Evolutionary conservation across 179 eudicot genomes (phyloP), one percentile per base, ranked within the genome.

Genomic region (Actinidia arguta): DNA sequence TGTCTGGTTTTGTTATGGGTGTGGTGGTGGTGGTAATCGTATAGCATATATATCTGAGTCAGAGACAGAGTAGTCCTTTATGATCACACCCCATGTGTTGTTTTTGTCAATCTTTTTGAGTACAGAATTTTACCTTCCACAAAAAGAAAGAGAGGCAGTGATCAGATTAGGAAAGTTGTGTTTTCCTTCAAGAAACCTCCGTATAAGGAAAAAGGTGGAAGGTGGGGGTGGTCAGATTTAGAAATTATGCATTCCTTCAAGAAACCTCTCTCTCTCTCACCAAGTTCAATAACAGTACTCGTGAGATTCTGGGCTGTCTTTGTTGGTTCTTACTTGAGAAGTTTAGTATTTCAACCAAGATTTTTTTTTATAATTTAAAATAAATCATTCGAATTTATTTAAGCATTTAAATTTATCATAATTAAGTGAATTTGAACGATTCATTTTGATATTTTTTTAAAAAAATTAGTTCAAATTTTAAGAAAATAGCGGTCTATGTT

Each of bases 61-160:
- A 44, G 52, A 46, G 48, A 6, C 47, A 50, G 54, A 50, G 54
- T 50, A 50, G 11, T 50, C 13, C 13, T 50, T 50, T 12, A 50
- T 50, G 11, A 50, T 44, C 46, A 7, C 74, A 17, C 74, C 22
- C 67, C 74, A 42, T 44, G 74, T 70, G 25, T 70, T 44, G 74
- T 70, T 42, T 70, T 70, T 18, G 74, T 70, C 74, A 70, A 44
- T 8, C 74, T 70, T 44, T 36, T 66, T 67, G 31, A 22, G 17
- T 6, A 36, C 71, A 66, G 71, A 64, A 64, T 27, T 68, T 39
- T 42, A 42, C 8, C 42, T 68, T 42, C 73, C 73, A 68, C 4
- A 16, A 2, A 42, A 42, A 8, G 73, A 36, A 20, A 42, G 39
- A 18, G 18, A 6, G 8, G 4, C 73, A 68, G 73, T 18, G 13